Conservation (phyloP, 2,329 filamentous ascomycete species). For the Cladophialophora carrionii region DNA sequence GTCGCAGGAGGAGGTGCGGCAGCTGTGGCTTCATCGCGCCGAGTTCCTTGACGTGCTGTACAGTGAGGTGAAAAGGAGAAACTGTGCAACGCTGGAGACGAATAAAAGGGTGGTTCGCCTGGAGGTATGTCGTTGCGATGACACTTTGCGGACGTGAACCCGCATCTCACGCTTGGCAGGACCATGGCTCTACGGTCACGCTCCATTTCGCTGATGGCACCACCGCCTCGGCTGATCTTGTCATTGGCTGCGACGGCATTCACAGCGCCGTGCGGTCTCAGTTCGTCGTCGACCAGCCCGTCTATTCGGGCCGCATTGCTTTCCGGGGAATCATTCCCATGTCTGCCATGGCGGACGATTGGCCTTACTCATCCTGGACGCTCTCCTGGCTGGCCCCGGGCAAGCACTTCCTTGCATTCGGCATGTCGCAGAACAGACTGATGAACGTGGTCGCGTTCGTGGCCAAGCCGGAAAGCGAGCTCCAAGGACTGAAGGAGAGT, state of each 20-base stretch:
- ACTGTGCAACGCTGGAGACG: slow-evolving; percentile 10
- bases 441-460: slow-evolving; percentile 21
- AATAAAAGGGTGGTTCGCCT: slow-evolving; percentile 9
- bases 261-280: slow-evolving; percentile 17
- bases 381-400: slow-evolving; percentile 13
- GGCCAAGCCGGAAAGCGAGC: slow-evolving; percentile 15
- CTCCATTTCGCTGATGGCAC: slow-evolving; percentile 13
- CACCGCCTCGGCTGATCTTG: slow-evolving; percentile 11
- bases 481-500: slow-evolving; percentile 17
- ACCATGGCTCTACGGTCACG: slow-evolving; percentile 7
- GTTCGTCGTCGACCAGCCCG: slow-evolving; percentile 14
- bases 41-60: slow-evolving; percentile 16
- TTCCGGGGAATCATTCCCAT: slow-evolving; percentile 10
- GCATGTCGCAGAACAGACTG: slow-evolving; percentile 17
- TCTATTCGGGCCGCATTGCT: slow-evolving; percentile 15
- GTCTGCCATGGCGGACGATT: slow-evolving; percentile 10
- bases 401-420: slow-evolving; percentile 16
- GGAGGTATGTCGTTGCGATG: neutral
- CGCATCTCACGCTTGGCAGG: neutral
- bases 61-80: slow-evolving; percentile 3
- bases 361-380: slow-evolving; percentile 16
- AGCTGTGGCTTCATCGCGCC: slow-evolving; percentile 17
- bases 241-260: slow-evolving; percentile 17
- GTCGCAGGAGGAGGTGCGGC: slow-evolving; percentile 11
- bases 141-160: neutral